Base-by-base conservation (phyloP, 2,329 filamentous ascomycete species). In the Cadophora malorum region DNA sequence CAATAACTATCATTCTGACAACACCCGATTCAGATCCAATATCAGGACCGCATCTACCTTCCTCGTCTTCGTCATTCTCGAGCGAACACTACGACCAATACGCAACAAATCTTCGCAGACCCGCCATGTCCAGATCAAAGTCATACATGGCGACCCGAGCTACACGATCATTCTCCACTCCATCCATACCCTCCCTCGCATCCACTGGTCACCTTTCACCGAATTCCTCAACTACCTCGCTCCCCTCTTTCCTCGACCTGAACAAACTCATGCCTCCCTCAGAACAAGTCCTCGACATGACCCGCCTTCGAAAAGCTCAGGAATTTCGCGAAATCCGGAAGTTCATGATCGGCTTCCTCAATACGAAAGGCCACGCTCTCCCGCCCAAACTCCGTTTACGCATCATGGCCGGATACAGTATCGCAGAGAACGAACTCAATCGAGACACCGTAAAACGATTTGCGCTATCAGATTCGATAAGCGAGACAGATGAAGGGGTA, bases 361-460 rank as follows among this genome's bases (percentile, higher is more conserved):
- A 74, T 21, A 55, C 63, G 0, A 74, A 75, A 66, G 70, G 72
- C 14, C 58, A 71, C 33, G 62, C 67, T 10, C 71, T 76, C 21
- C 73, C 72, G 3, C 55, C 55, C 7, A 72, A 72, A 35, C 49
- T 76, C 3, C 55, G 74, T 0, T 23, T 14, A 1, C 62, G 67
- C 1, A 72, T 76, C 58, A 74, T 76, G 73, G 69, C 72, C 14
- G 45, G 71, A 0, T 76, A 76, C 38, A 45, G 64, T 7, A 76
- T 76, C 28, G 31, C 38, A 1, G 70, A 76, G 23, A 14, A 33
- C 4, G 74, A 76, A 59, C 65, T 76, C 0, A 64, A 66, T 35
- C 70, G 69, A 0, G 63, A 64, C 4, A 69, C 65, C 14, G 55
- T 73, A 0, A 63, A 59, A 0, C 69, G 70, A 25, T 73, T 75